Conservation (phyloP, 129 eudicot genomes). For the Lonicera japonica region DNA sequence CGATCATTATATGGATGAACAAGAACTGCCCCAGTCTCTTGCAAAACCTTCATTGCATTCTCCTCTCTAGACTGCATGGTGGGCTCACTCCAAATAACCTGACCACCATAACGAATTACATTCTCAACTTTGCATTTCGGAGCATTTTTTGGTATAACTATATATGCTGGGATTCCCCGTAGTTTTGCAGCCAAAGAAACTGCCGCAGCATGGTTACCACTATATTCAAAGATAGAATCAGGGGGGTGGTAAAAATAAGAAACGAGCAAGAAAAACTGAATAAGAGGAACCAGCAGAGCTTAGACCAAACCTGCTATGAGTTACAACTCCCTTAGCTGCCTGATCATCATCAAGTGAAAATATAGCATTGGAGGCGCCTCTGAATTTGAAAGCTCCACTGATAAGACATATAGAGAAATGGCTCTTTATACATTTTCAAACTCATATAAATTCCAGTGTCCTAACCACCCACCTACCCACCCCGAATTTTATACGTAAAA, state of each 20-base stretch:
- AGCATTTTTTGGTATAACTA: conserved; percentile 79
- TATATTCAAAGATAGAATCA: conserved; percentile 22
- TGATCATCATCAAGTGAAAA: conserved; percentile 67
- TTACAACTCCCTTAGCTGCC: conserved; percentile 92
- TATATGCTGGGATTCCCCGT: conserved; percentile 86
- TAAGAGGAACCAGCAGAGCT: background rate
- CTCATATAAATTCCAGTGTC: conserved; percentile 1
- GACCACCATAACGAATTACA: conserved; percentile 92
- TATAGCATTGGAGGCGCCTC: conserved; percentile 94
- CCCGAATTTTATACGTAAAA: too few relatives aligned
- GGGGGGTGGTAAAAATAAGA: background rate
- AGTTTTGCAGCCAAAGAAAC: conserved; percentile 87
- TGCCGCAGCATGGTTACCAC: conserved; percentile 99
- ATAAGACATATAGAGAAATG: conserved; percentile 19
- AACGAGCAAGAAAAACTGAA: background rate
- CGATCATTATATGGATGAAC: conserved; percentile 87
- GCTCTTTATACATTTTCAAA: conserved; percentile 1
- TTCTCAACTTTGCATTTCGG: conserved; percentile 96
- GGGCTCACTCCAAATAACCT: conserved; percentile 82
- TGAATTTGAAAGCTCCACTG: conserved; percentile 94
- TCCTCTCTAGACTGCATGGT: conserved; percentile 74
- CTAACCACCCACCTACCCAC: too few relatives aligned
- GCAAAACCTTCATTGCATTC: conserved; percentile 58
- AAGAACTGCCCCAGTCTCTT: conserved; percentile 85
- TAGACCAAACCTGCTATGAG: conserved; percentile 83